These are phyloP conservation scores for Hansenula sp. DNA, from an alignment of 1,139 yeast species.

Conservation along the genomic window DNA sequence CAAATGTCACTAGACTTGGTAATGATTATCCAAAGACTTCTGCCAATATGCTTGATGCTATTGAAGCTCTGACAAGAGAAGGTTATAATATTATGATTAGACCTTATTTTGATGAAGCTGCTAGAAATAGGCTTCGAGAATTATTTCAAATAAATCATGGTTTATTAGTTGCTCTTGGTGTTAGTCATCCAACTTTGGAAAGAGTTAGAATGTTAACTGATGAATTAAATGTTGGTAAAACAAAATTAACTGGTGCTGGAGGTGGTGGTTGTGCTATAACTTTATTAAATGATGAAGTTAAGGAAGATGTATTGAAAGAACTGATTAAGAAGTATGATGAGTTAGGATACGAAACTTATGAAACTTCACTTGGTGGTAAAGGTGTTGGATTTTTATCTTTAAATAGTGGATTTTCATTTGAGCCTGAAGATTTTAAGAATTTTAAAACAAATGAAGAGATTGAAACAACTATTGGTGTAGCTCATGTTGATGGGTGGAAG, in stretches of 20 bases:
- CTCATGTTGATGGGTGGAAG: constrained; percentile 44
- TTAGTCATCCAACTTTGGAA: constrained; percentile 87
- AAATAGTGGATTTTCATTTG: constrained; percentile 24
- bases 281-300: constrained; percentile 50
- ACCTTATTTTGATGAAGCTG: constrained; percentile 43
- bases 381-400: constrained; percentile 61
- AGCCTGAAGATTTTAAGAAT: constrained; percentile 33
- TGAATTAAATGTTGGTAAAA: constrained; percentile 64
- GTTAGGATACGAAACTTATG: constrained; percentile 71
- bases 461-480: constrained; percentile 42
- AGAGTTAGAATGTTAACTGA: constrained; percentile 62
- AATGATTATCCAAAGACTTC: constrained; percentile 50
- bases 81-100: constrained; percentile 60
- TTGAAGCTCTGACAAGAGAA: constrained; percentile 62
- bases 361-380: constrained; percentile 81
- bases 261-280: constrained; percentile 99
- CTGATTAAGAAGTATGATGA: constrained; percentile 29
- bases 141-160: constrained; percentile 88
- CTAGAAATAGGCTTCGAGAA: constrained; percentile 47
- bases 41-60: constrained; percentile 60
- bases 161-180: constrained; percentile 78
- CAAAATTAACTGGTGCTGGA: constrained; percentile 97
- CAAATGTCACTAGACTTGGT: constrained; percentile 60
- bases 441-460: constrained; percentile 38
- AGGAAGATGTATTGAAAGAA: constrained; percentile 31